Evolutionary conservation across 176 grass and related monocot species (phyloP), one percentile per base, ranked within the genome.

Genomic region (Lolium rigidum): DNA sequence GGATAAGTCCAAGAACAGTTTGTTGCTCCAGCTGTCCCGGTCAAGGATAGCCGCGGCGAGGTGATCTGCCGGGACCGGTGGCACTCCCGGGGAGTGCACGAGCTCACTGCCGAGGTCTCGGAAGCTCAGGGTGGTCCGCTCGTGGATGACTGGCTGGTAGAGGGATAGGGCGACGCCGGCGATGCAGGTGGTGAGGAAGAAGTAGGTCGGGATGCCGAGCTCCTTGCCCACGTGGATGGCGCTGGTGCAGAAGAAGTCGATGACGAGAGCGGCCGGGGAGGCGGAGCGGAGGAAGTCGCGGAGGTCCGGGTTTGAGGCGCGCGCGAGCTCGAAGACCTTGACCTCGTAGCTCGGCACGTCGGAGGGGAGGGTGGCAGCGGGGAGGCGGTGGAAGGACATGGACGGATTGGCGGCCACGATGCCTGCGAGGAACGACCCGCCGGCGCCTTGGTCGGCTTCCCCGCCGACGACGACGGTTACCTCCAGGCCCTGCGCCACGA

Each of bases 241-340:
- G 50, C 69, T 58, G 52, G 58, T 24, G 60, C 90, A 90, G 65
- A 92, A 95, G 17, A 92, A 87, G 46, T 92, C 88, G 77, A 95
- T 5, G 52, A 95, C 43, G n/a, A 90, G 79, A 38, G 83, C 86
- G 22, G 69, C 14, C 3, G 90, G 93, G 2, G 86, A 47, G 21
- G 61, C 35, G 38, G 24, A 63, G 0, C 38, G 38, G 62, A 88
- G 86, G 50, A 83, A 88, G 12, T 17, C 80, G 0, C 49, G 85
- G 79, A 95, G 74, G 21, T 22, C 22, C 0, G 78, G 5, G 80
- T 55, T 87, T 61, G 87, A 88, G 22, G 68, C 82, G 47, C 82
- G 56, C 15, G 87, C 66, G 26, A 85, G 66, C 26, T 67, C 85
- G 81, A 90, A 74, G 7, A 62, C 17, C n/a, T 74, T 68, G 4